A percentile compares a stretch with the other conserved stretches of the same genome.
These are phyloP conservation scores for Hyphopichia fennica DNA, from an alignment of 1,139 yeast genomes.

Conservation along the genomic window DNA sequence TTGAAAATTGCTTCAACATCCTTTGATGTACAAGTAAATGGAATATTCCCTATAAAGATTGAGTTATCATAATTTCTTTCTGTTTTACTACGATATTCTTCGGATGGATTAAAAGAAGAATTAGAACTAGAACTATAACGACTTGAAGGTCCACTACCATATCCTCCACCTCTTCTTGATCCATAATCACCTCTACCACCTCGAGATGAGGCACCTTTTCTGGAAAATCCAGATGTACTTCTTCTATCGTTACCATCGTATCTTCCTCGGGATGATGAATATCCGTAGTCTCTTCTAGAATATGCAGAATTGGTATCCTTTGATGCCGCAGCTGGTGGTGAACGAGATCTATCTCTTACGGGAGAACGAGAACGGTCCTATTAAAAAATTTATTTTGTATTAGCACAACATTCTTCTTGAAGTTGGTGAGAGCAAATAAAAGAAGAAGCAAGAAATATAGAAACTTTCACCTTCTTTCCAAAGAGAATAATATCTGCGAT, in stretches of 20 bases:
- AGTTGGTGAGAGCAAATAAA: not conserved
- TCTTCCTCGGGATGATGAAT: slow-evolving; percentile 16
- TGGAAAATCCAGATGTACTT: slow-evolving; percentile 11
- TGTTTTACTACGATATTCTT: slow-evolving; percentile 36
- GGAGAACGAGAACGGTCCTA: slow-evolving; percentile 54
- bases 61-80: slow-evolving; percentile 71
- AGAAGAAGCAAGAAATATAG: not conserved
- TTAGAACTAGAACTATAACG: slow-evolving; percentile 1
- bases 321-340: slow-evolving; percentile 21
- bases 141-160: slow-evolving; percentile 7
- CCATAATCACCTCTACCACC: slow-evolving; percentile 18
- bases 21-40: slow-evolving; percentile 60
- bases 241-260: slow-evolving; percentile 11
- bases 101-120: slow-evolving; percentile 31
- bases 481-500: no score
- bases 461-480: not conserved
- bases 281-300: slow-evolving; percentile 12
- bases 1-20: slow-evolving; percentile 62
- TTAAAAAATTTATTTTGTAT: slow-evolving; percentile 11
- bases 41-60: slow-evolving; percentile 71
- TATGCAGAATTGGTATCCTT: slow-evolving; percentile 11
- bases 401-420: slow-evolving; percentile 18
- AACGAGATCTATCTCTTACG: slow-evolving; percentile 41
- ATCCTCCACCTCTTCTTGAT: slow-evolving; percentile 17
- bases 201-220: not conserved